Evolutionary conservation across 2,329 filamentous ascomycete species (phyloP).

Genomic region (Aspergillus sp.): DNA sequence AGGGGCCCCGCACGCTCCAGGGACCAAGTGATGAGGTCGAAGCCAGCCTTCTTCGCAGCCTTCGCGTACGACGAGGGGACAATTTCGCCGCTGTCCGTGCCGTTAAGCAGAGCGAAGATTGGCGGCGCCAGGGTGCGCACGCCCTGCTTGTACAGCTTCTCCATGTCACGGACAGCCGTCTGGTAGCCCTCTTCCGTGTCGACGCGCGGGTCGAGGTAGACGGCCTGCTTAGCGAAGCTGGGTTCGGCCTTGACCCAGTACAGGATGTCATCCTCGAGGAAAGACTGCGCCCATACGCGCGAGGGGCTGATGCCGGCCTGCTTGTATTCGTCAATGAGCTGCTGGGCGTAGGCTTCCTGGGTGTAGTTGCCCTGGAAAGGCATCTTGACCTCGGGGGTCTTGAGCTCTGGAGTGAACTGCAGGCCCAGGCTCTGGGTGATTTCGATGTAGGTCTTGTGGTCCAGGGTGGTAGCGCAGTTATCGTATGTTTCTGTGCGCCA

Average conservation of each 20-base stretch:
- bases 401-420: slow-evolving; percentile 22
- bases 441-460: slow-evolving; percentile 19
- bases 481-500: slow-evolving; percentile 21
- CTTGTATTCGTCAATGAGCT: slow-evolving; percentile 24
- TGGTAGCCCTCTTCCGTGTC: slow-evolving; percentile 16
- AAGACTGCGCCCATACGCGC: slow-evolving; percentile 22
- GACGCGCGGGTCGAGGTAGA: slow-evolving; percentile 21
- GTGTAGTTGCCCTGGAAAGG: slow-evolving; percentile 21
- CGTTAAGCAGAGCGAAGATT: slow-evolving; percentile 20
- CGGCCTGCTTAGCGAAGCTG: slow-evolving; percentile 18
- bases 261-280: slow-evolving; percentile 19
- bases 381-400: slow-evolving; percentile 18
- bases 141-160: slow-evolving; percentile 13
- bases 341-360: slow-evolving; percentile 20
- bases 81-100: slow-evolving; percentile 17
- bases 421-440: slow-evolving; percentile 18
- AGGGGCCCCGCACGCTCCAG: slow-evolving; percentile 20
- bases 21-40: slow-evolving; percentile 21
- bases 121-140: slow-evolving; percentile 20
- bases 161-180: slow-evolving; percentile 13
- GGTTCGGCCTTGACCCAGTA: slow-evolving; percentile 22
- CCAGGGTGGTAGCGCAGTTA: slow-evolving; percentile 17
- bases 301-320: slow-evolving; percentile 13
- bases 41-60: slow-evolving; percentile 16
- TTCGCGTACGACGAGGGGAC: slow-evolving; percentile 19